Evolutionary conservation across 2,329 filamentous ascomycete species (phyloP).

Genomic region (Penicillium janthinellum): DNA sequence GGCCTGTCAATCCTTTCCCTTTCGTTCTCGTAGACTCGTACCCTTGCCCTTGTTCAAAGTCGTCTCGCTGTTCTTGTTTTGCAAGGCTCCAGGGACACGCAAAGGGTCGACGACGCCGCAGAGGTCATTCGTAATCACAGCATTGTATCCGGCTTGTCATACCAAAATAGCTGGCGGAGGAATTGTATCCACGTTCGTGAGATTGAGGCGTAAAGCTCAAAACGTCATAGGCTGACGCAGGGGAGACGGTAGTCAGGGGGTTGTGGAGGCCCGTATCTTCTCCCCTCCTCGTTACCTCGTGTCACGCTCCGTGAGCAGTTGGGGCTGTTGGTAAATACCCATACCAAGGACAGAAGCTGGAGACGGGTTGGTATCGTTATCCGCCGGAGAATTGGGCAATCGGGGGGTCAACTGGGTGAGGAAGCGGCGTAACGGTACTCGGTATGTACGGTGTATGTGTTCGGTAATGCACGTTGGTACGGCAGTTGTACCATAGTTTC

Average conservation of each 20-base stretch:
- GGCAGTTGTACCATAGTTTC: background rate
- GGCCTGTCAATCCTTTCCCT: constrained; percentile 3
- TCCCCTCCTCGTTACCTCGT: background rate
- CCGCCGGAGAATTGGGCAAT: background rate
- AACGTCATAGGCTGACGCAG: constrained; percentile 34
- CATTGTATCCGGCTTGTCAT: background rate
- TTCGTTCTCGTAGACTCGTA: constrained; percentile 7
- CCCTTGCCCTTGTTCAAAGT: background rate
- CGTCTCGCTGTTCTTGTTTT: background rate
- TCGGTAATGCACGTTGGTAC: background rate
- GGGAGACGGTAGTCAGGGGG: constrained; percentile 31
- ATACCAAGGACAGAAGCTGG: background rate
- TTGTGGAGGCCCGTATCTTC: constrained; percentile 7
- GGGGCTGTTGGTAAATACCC: background rate
- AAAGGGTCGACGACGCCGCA: background rate
- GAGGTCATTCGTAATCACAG: background rate
- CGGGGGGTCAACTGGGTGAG: background rate
- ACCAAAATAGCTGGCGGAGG: background rate
- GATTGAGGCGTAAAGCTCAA: constrained; percentile 9
- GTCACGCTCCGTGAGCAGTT: background rate
- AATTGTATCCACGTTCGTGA: background rate
- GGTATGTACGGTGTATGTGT: background rate
- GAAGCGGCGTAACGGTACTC: background rate
- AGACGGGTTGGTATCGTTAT: background rate
- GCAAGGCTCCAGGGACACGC: background rate